phyloP scores from a whole-genome alignment of 768 basidiomycete species.

The Pleurotus sapidus region DNA sequence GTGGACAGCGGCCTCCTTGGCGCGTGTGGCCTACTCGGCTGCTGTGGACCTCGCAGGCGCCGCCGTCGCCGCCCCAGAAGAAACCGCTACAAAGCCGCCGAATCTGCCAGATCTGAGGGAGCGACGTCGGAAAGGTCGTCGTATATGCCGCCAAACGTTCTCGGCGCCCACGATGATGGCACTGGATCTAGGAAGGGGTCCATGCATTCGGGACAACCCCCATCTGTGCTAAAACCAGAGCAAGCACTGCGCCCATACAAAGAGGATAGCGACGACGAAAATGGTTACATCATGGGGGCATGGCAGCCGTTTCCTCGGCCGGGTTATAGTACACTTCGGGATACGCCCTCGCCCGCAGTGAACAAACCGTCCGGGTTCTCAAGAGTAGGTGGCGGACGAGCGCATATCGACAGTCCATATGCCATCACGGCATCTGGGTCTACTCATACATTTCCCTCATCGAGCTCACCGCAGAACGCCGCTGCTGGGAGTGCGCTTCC shows the following conservation, averaged over 20 bases:
- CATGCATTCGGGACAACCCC: conserved; percentile 56
- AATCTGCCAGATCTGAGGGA: background rate
- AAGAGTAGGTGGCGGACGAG: conserved; percentile 82
- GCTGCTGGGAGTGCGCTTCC: conserved; percentile 11
- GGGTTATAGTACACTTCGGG: conserved; percentile 46
- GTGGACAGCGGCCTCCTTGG: conserved; percentile 89
- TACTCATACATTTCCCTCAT: conserved; percentile 65
- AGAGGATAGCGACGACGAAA: conserved; percentile 79
- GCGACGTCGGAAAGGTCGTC: conserved; percentile 44
- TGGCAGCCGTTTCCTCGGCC: conserved; percentile 74
- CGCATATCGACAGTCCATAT: conserved; percentile 84
- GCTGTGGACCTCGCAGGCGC: conserved; percentile 49
- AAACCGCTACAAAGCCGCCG: conserved; percentile 1
- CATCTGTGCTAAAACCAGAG: conserved; percentile 76
- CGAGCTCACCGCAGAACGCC: conserved; percentile 40
- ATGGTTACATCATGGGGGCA: conserved; percentile 90
- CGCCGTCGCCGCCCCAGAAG: conserved; percentile 24
- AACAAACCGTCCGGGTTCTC: conserved; percentile 65
- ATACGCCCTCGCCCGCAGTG: conserved; percentile 21
- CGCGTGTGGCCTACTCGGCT: conserved; percentile 71
- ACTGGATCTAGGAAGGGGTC: conserved; percentile 45
- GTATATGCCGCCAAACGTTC: conserved; percentile 26
- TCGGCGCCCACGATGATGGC: conserved; percentile 13
- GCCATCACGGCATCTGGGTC: conserved; percentile 59
- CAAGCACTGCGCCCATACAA: conserved; percentile 73